A percentile compares a stretch with the other conserved stretches of the same genome.
phyloP scores from a whole-genome alignment of 1,139 yeast genomes.

The Entelexis paramagnoliae region DNA sequence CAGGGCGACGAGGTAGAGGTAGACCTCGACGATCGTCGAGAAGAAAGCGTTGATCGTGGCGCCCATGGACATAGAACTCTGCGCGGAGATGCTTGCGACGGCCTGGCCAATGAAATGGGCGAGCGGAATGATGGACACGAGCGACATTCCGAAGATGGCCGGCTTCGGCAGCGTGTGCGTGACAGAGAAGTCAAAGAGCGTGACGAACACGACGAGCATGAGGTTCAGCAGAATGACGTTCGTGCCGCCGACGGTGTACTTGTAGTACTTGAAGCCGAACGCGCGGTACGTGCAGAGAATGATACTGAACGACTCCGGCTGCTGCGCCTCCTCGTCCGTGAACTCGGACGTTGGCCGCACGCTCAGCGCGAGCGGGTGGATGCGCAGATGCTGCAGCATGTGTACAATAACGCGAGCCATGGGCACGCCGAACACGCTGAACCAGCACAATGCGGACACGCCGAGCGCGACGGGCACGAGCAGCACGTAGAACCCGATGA shows the following conservation, averaged over 20 bases:
- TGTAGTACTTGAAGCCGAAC: slow-evolving; percentile 83
- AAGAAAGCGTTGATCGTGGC: slow-evolving; percentile 97
- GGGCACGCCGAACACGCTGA: slow-evolving; percentile 81
- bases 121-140: slow-evolving; percentile 78
- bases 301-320: slow-evolving; percentile 35
- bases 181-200: slow-evolving; percentile 66
- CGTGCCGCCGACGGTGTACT: slow-evolving; percentile 92
- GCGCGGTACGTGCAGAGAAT: slow-evolving; percentile 81
- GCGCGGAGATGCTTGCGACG: slow-evolving; percentile 96
- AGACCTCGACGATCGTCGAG: slow-evolving; percentile 90
- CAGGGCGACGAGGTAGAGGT: slow-evolving; percentile 82
- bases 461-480: slow-evolving; percentile 56
- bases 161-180: slow-evolving; percentile 36
- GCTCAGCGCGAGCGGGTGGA: slow-evolving; percentile 80
- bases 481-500: slow-evolving; percentile 55
- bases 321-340: slow-evolving; percentile 23
- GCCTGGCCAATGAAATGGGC: slow-evolving; percentile 98
- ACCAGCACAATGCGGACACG: slow-evolving; percentile 61
- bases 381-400: slow-evolving; percentile 65
- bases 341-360: slow-evolving; percentile 45
- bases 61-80: slow-evolving; percentile 98
- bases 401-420: slow-evolving; percentile 71
- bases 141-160: slow-evolving; percentile 57
- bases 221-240: slow-evolving; percentile 84
- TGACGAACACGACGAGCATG: slow-evolving; percentile 67